Base-by-base conservation (phyloP, 306 rosid genomes). In the Vachellia collinsii region DNA sequence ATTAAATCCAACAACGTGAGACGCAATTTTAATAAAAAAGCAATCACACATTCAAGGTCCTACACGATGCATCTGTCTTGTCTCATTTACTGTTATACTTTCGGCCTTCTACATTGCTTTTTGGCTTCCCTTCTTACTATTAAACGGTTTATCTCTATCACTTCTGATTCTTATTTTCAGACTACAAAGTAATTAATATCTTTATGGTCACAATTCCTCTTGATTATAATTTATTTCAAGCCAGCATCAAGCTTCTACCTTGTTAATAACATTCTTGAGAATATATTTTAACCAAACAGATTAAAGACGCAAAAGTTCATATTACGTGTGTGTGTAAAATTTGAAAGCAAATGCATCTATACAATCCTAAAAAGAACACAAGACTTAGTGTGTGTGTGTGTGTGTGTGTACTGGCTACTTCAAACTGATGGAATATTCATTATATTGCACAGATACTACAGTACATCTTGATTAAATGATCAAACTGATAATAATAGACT, bases 121-220 rank as follows among this genome's bases (percentile, higher is more conserved):
- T 72, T 0, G 42, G 79, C 82, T 75, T 68, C 6, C 44, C 6
- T 11, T 20, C 3, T 59, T 83, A 82, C 80, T 29, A 76, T 65
- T 77, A 72, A 79, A 71, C 43, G 48, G 86, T 80, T 82, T 41
- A 72, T 83, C 61, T 86, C 3, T 79, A 76, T 82, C 74, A 76
- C 83, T 71, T 79, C 81, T 13, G 34, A 77, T 34, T 25, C 10
- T 71, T 43, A 20, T 75, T 65, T 77, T 65, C 76, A 80, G 59
- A 20, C 75, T 29, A 6, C 23, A 71, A 19, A 54, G 61, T 54
- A 23, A 17, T 17, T 54, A 23, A 17, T 17, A 19, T 19, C 4
- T 54, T 54, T 10, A 39, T 8, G 29, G 63, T 42, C 16, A 50
- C 79, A 61, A 44, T 53, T 19, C 20, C 42, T 1, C 13, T 11